Conservation (phyloP, 495 filamentous ascomycete species). For the Xylaria curta region DNA sequence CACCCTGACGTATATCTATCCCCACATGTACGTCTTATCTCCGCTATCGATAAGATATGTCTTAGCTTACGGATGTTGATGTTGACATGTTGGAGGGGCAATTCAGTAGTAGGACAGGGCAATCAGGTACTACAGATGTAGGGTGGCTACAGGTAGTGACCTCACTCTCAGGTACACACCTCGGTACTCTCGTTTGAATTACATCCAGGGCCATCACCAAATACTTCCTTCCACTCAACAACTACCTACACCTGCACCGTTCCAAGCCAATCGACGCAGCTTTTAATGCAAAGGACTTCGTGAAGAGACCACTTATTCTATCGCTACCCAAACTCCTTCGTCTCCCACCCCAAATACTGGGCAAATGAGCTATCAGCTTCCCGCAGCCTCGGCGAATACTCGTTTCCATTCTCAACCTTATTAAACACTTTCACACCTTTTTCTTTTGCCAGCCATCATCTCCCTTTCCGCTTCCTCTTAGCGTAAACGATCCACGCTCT, state of each 20-base stretch:
- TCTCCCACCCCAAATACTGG: not conserved
- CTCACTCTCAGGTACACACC: not conserved
- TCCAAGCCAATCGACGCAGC: not conserved
- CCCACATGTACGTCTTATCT: not conserved
- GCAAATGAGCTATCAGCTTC: not conserved
- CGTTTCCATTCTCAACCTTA: not conserved
- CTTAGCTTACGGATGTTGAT: not conserved
- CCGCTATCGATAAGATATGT: not conserved
- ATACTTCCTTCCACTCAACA: not conserved
- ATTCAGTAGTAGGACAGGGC: not conserved
- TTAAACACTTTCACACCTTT: not conserved
- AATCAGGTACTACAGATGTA: not conserved
- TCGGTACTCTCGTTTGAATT: not conserved
- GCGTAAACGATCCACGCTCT: not conserved
- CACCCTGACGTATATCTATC: not conserved
- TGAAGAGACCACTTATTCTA: not conserved
- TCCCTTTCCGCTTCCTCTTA: not conserved
- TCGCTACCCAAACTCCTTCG: not conserved
- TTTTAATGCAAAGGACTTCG: not conserved
- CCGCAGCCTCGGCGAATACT: not conserved
- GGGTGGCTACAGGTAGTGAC: not conserved
- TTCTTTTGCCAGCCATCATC: not conserved
- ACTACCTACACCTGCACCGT: not conserved
- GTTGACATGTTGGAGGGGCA: constrained; percentile 7
- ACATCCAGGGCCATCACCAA: not conserved